Percentiles rank a stretch among this genome's conserved stretches.
These are phyloP conservation scores for Linum usitatissimum DNA, from an alignment of 345 rosid species.

Conservation along the genomic window DNA sequence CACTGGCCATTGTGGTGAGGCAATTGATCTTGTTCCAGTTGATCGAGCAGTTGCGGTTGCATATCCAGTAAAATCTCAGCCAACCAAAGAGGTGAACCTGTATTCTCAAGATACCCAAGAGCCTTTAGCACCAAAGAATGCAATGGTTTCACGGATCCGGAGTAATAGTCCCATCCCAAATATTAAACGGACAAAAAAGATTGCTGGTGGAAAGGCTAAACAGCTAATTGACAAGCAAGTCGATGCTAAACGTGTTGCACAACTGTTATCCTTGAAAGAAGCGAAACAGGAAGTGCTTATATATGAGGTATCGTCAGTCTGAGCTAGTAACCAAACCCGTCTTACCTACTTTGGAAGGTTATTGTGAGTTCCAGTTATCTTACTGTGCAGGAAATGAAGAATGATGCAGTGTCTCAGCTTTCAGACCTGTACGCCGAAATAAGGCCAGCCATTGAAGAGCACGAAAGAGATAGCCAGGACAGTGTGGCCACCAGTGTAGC, in stretches of 20 bases:
- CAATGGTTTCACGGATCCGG: constrained; percentile 41
- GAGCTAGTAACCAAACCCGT: no score
- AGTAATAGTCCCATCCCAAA: constrained; percentile 39
- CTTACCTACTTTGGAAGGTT: neutral
- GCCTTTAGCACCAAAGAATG: constrained; percentile 39
- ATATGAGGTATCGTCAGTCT: constrained; percentile 41
- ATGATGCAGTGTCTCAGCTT: constrained; percentile 49
- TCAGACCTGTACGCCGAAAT: constrained; percentile 60
- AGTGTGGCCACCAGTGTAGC: constrained; percentile 85
- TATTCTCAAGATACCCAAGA: constrained; percentile 34
- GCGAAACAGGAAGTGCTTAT: constrained; percentile 65
- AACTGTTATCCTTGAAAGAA: constrained; percentile 47
- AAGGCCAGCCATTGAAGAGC: constrained; percentile 86
- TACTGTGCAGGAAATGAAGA: constrained; percentile 53
- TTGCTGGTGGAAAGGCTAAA: constrained; percentile 44
- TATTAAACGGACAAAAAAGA: constrained; percentile 45
- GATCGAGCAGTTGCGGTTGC: constrained; percentile 29
- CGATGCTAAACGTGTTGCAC: constrained; percentile 46
- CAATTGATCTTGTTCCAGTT: constrained; percentile 30
- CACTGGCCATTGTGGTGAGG: constrained; percentile 26
- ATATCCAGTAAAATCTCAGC: constrained; percentile 36
- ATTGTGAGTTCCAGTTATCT: neutral
- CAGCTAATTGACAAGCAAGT: constrained; percentile 34
- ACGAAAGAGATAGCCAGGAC: constrained; percentile 92
- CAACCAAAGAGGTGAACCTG: constrained; percentile 30